Conservation (phyloP, 306 rosid species). For the Pyrus communis region DNA sequence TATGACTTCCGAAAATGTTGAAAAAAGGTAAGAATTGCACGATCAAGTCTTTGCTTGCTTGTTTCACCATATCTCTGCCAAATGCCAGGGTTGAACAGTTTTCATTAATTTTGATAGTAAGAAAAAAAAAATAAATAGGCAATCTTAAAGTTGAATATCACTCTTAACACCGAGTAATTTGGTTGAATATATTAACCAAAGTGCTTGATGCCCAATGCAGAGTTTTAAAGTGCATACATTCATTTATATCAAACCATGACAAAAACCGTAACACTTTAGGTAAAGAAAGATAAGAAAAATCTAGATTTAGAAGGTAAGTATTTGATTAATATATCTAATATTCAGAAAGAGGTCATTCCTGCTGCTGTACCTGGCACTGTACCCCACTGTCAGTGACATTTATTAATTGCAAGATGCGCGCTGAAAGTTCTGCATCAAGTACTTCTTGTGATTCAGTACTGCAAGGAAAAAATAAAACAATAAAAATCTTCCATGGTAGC, state of each 20-base stretch:
- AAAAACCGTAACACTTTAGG: neutral
- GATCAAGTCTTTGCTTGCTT: conserved; percentile 96
- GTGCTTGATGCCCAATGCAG: neutral
- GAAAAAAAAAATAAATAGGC: neutral
- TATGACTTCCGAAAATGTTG: conserved; percentile 94
- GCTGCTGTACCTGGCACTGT: conserved; percentile 75
- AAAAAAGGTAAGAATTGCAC: conserved; percentile 94
- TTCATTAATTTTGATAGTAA: neutral
- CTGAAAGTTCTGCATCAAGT: conserved; percentile 95
- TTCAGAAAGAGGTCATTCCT: neutral
- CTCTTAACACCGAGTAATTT: neutral
- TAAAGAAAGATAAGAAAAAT: neutral
- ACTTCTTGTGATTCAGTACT: conserved; percentile 91
- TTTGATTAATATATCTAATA: neutral
- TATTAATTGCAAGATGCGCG: conserved; percentile 87
- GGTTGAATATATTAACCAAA: neutral
- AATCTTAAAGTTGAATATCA: neutral
- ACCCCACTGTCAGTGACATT: conserved; percentile 88
- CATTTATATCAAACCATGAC: neutral
- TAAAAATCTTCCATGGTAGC: neutral
- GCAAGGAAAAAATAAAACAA: conserved; percentile 23
- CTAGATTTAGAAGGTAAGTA: neutral
- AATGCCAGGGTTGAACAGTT: conserved; percentile 10
- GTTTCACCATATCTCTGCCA: conserved; percentile 80
- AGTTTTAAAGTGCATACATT: neutral